Evolutionary conservation across 371 early-diverging fungal genomes (phyloP), one percentile per base, ranked within the genome.

Genomic region (Mortierella sp.): DNA sequence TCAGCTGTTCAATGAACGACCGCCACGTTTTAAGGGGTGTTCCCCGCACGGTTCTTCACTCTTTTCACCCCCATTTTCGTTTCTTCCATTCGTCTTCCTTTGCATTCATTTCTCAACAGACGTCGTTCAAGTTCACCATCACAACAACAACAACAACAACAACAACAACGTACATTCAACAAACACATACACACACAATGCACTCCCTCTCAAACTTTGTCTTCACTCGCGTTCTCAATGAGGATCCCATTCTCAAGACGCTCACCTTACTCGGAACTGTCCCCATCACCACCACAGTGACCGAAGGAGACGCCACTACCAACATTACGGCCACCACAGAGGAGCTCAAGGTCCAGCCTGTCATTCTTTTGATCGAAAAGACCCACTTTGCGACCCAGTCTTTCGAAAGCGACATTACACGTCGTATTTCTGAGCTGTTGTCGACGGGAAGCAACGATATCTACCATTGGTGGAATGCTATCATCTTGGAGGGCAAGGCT

Each of bases 381-480:
- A 84, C 89, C 21, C 89, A 88, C 60, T 94, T 91, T 78, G 85
- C 89, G 21, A 88, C 88, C 31, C 65, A 81, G 26, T 86, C 88
- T 42, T 26, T 89, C 11, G 65, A 81, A 14, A 76, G 75, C 26
- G 74, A 94, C 73, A 81, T 90, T 11, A 75, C 74, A 3, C 75
- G 80, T 9, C 81, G 90, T 11, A 79, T 90, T 48, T 58, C 79
- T 1, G 78, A 83, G 21, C 72, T 91, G 44, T 34, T 85, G 1
- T 80, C 90, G 55, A 75, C 78, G 0, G 91, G 89, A 0, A 87
- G 88, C 38, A 94, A 94, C 83, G 93, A 93, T 74, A 92, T 94
- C 52, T 94, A 94, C 76, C 86, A 90, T 45, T 93, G 94, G 93
- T 91, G 88, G 54, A 83, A 89, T 52, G 90, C 91, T 44, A 65